Base-by-base conservation (phyloP, 2,329 filamentous ascomycete genomes). In the Fusarium protoensiforme region DNA sequence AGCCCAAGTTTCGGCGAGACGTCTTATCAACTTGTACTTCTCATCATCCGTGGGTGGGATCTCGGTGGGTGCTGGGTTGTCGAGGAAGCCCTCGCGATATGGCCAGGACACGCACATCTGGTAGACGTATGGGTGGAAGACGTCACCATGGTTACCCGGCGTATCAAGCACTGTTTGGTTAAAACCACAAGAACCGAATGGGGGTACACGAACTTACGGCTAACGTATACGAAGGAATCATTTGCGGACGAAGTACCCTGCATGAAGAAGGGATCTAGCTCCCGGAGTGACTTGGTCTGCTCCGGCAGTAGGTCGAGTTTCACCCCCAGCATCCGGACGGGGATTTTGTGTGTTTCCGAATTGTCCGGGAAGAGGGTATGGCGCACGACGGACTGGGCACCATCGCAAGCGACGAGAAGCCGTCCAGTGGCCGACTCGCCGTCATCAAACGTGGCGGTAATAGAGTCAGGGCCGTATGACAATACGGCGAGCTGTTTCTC, bases 91-190 rank as follows among this genome's bases (percentile, higher is more conserved):
- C 4, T 75, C 46, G 1, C 80, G 79, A 53, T 82, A 78, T 4
- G 86, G 83, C 88, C 88, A 91, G 1, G 87, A 88, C 16, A 87
- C 73, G 36, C 87, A 84, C 14, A 90, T 80, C 75, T 89, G 87
- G 67, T 83, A 84, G 14, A 80, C 81, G 68, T 87, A 88, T 2
- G 78, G 78, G 43, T 83, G 81, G 0, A 64, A 70, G 16, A 64
- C 76, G 4, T 78, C 73, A 5, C 79, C 65, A 8, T 80, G 80
- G 64, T 86, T 87, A 10, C 81, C 81, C 0, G 88, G 87, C 0
- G 85, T 84, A 54, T 88, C 84, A 4, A 89, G 83, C 20, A 88
- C 84, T 88, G 62, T 1, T 0, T 13, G 0, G 11, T 38, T 53
- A 70, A 14, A 13, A 59, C 0, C 39, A 39, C 14, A 33, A 6